phyloP scores from a whole-genome alignment of 2,329 filamentous ascomycete genomes.

The Clarireedia homoeocarpa region DNA sequence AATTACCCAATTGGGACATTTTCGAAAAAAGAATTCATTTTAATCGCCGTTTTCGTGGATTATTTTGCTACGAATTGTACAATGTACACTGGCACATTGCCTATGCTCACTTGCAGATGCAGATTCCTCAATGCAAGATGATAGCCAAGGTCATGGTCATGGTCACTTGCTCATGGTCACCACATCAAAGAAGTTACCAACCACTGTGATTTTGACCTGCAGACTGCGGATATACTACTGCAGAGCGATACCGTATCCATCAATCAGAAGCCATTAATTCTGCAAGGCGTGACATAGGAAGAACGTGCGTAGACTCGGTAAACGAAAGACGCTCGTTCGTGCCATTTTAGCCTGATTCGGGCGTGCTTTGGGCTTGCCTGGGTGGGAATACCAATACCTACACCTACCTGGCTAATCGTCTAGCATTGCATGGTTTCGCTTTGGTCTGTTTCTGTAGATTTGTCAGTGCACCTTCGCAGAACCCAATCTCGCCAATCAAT shows the following conservation, averaged over 20 bases:
- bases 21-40: neutral
- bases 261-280: slow-evolving; percentile 5
- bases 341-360: neutral
- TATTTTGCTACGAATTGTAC: neutral
- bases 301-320: neutral
- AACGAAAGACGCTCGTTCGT: neutral
- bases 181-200: slow-evolving; percentile 10
- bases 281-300: slow-evolving; percentile 1
- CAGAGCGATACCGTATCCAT: slow-evolving; percentile 8
- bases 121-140: slow-evolving; percentile 5
- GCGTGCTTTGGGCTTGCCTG: neutral
- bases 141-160: neutral
- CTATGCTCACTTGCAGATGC: no score
- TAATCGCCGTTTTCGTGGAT: neutral
- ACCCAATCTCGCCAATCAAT: no score
- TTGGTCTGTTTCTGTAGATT: neutral
- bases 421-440: neutral
- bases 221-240: slow-evolving; percentile 11
- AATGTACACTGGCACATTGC: no score
- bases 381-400: no score
- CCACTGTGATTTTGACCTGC: slow-evolving; percentile 10
- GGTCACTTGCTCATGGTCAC: slow-evolving; percentile 9
- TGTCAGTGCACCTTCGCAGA: neutral
- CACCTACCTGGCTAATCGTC: no score
- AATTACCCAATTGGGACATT: neutral